phyloP scores from a whole-genome alignment of 148 eudicot species.

The Arctostaphylos glauca region DNA sequence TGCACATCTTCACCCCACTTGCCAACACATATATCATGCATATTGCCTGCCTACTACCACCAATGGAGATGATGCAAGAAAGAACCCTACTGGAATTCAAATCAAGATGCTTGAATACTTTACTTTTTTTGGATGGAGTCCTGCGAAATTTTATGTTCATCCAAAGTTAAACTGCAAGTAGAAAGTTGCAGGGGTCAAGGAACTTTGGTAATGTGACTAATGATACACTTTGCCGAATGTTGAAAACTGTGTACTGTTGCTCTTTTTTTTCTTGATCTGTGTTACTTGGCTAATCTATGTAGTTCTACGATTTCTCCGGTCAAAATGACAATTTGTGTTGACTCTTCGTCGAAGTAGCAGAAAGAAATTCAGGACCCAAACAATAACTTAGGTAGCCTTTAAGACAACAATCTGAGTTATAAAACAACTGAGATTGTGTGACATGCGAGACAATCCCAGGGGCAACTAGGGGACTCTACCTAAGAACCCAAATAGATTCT shows the following conservation, averaged over 20 bases:
- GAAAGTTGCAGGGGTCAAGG: no score
- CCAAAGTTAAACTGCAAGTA: not conserved
- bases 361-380: no score
- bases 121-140: not conserved
- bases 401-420: not conserved
- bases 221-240: no score
- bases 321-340: no score
- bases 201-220: no score
- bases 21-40: not conserved
- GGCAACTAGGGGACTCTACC: not conserved
- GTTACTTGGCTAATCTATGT: no score
- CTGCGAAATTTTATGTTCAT: not conserved
- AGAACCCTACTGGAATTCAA: not conserved
- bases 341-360: no score
- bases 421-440: not conserved
- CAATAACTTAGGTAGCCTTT: not conserved
- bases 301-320: no score
- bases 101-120: not conserved
- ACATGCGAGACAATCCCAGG: not conserved
- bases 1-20: not conserved
- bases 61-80: not conserved
- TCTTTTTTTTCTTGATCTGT: no score
- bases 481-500: not conserved
- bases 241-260: no score
- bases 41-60: not conserved